Evolutionary conservation across 371 early-diverging fungal species (phyloP).

Genomic region (Saksenaea vasiformis): DNA sequence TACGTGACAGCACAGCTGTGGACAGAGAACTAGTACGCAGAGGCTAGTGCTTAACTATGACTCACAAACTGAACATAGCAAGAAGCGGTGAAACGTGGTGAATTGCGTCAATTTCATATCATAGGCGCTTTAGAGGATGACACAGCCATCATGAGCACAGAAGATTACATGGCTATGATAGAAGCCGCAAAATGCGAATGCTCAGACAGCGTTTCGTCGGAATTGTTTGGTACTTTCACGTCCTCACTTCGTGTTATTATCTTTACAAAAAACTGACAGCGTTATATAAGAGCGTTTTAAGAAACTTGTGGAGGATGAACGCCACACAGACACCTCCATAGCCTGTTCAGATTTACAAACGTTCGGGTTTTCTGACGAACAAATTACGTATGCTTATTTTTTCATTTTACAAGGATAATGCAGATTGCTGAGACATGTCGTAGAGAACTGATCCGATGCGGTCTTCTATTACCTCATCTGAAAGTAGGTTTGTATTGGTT

Average conservation of each 20-base stretch:
- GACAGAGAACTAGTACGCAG: constrained; percentile 42
- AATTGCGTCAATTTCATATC: background rate
- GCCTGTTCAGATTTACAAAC: background rate
- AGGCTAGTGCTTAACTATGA: background rate
- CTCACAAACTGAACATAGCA: constrained; percentile 15
- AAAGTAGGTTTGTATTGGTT: constrained; percentile 23
- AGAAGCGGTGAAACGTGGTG: background rate
- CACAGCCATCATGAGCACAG: constrained; percentile 24
- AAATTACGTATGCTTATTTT: constrained; percentile 8
- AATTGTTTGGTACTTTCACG: constrained; percentile 18
- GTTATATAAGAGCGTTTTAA: constrained; percentile 19
- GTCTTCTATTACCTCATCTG: constrained; percentile 21
- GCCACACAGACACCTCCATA: constrained; percentile 12
- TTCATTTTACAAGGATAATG: background rate
- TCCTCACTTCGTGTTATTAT: background rate
- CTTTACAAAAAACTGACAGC: background rate
- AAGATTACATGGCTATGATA: constrained; percentile 26
- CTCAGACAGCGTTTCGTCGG: background rate
- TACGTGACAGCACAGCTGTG: constrained; percentile 32
- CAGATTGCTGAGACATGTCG: background rate
- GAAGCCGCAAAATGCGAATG: constrained; percentile 18
- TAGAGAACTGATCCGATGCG: constrained; percentile 18
- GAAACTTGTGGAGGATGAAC: constrained; percentile 6
- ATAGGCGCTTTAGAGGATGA: constrained; percentile 40
- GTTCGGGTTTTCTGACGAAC: constrained; percentile 15